Conservation (phyloP, 768 basidiomycete genomes). For the Auriscalpium vulgare region DNA sequence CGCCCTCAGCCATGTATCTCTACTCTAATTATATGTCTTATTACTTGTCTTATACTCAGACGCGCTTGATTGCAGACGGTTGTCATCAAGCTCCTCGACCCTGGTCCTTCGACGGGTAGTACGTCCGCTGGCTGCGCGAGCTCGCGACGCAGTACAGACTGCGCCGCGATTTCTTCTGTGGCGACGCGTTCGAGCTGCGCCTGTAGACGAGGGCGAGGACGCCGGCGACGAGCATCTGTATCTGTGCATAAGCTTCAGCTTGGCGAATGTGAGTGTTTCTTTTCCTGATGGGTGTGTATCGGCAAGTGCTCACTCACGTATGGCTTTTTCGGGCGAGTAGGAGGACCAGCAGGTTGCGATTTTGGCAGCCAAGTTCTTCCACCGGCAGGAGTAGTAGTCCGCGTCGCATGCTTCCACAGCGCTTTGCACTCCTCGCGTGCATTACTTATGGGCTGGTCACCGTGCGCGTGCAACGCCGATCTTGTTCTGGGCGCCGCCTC, state of each 20-base stretch:
- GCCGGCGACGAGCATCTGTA: slow-evolving; percentile 40
- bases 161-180: slow-evolving; percentile 60
- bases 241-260: slow-evolving; percentile 53
- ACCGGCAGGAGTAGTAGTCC: not conserved
- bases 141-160: slow-evolving; percentile 46
- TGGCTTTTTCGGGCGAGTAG: not conserved
- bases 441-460: too few relatives aligned
- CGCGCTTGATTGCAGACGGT: slow-evolving; percentile 31
- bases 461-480: too few relatives aligned
- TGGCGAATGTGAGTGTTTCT: slow-evolving; percentile 34
- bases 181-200: slow-evolving; percentile 52
- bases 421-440: too few relatives aligned
- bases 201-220: slow-evolving; percentile 8
- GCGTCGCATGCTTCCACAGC: too few relatives aligned
- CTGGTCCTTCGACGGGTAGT: slow-evolving; percentile 71
- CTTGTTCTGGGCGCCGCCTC: too few relatives aligned
- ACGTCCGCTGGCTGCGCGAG: slow-evolving; percentile 74
- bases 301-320: not conserved
- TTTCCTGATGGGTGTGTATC: not conserved
- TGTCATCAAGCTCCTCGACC: slow-evolving; percentile 49
- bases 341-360: slow-evolving; percentile 15
- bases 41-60: not conserved
- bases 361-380: slow-evolving; percentile 7
- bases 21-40: not conserved
- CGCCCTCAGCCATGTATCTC: too few relatives aligned